Evolutionary conservation across 2,329 filamentous ascomycete species (phyloP).

Genomic region (Cryphonectria carpinicola): DNA sequence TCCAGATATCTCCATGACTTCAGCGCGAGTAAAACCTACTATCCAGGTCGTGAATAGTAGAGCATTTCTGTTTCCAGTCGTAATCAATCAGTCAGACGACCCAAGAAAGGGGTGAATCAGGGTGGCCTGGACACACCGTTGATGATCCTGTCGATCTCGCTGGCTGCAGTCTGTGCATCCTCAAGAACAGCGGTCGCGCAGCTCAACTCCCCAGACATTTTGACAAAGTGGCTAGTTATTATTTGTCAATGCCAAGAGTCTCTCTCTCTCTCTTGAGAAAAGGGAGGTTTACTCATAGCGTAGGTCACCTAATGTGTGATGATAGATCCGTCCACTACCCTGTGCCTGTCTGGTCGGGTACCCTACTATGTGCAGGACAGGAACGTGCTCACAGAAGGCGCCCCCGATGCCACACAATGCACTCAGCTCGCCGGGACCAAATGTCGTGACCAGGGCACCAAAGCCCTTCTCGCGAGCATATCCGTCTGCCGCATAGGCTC

Average conservation of each 20-base stretch:
- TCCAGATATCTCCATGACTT: neutral
- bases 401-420: constrained; percentile 62
- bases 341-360: constrained; percentile 35
- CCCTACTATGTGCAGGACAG: constrained; percentile 56
- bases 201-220: constrained; percentile 63
- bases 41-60: neutral
- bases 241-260: neutral
- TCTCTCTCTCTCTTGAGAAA: neutral
- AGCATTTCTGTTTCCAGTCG: neutral
- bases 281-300: constrained; percentile 42
- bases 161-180: constrained; percentile 56
- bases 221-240: constrained; percentile 63
- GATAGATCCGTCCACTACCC: constrained; percentile 37
- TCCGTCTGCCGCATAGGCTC: constrained; percentile 63
- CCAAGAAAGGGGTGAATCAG: neutral
- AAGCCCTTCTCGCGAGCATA: constrained; percentile 63
- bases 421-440: constrained; percentile 60
- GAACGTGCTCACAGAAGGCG: constrained; percentile 59
- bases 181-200: constrained; percentile 60
- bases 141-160: constrained; percentile 65
- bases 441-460: constrained; percentile 60
- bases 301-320: constrained; percentile 62
- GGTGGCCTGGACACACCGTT: constrained; percentile 41
- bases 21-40: neutral
- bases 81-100: neutral